A percentile compares a stretch with the other conserved stretches of the same genome.
These are phyloP conservation scores for Uronychia binucleata DNA, from an alignment of 73 alveolate species.

Conservation along the genomic window DNA sequence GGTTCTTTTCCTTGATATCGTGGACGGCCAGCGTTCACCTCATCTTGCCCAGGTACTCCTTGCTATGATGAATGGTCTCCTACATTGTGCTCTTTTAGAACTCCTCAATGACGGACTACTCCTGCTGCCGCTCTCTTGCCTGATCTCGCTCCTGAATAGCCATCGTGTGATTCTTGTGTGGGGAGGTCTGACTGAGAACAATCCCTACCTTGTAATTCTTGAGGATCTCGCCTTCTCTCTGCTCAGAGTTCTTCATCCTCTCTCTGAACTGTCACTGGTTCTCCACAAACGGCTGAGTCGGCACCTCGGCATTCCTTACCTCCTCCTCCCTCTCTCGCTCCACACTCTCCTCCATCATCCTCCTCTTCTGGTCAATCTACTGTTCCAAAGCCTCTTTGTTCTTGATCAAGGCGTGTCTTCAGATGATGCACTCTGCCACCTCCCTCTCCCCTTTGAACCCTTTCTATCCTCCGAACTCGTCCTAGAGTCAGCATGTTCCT, in stretches of 20 bases:
- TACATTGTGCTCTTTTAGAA: background rate
- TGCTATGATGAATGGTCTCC: background rate
- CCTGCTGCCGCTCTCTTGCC: background rate
- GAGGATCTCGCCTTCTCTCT: background rate
- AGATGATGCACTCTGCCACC: background rate
- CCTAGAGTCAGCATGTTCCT: no score
- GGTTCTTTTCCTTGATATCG: background rate
- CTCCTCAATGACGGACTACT: background rate
- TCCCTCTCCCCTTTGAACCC: background rate
- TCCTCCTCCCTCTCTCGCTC: background rate
- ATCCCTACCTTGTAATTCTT: background rate
- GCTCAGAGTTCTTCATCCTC: background rate
- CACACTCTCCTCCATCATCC: background rate
- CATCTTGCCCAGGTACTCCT: background rate
- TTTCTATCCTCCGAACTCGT: background rate
- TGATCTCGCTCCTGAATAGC: background rate
- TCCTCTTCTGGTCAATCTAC: background rate
- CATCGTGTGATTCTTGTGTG: background rate
- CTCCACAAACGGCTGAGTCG: background rate
- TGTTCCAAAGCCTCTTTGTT: background rate
- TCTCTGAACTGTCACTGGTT: background rate
- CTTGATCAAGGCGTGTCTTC: background rate
- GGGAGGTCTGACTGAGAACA: background rate
- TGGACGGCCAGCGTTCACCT: background rate
- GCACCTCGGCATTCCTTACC: background rate